Percentiles rank a stretch among this genome's conserved stretches.
Evolutionary conservation across 1,284 basidiomycete species (phyloP).

Genomic region (Trametes sp.): DNA sequence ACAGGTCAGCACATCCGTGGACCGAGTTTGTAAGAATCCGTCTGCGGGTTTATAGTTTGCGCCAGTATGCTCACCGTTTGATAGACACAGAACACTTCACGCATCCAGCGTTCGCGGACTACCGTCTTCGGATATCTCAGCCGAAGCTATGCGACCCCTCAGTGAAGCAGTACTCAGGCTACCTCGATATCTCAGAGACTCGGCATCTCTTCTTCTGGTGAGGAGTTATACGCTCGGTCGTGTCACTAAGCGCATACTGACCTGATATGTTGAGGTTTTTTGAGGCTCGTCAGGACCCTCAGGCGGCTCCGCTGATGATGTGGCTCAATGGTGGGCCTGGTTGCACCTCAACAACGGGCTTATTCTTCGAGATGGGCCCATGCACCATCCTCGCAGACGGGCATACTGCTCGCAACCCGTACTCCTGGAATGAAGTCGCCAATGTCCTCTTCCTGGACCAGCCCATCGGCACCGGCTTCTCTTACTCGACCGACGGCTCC

Average conservation of each 20-base stretch:
- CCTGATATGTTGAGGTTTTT: constrained; percentile 69
- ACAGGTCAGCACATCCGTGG: background rate
- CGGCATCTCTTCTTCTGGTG: constrained; percentile 92
- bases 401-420: constrained; percentile 70
- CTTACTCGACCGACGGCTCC: constrained; percentile 78
- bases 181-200: constrained; percentile 86
- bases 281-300: constrained; percentile 78
- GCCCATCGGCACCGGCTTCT: constrained; percentile 90
- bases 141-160: constrained; percentile 83
- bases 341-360: constrained; percentile 76
- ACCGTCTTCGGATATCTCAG: constrained; percentile 75
- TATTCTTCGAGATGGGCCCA: constrained; percentile 90
- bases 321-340: constrained; percentile 93
- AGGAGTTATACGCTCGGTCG: constrained; percentile 38
- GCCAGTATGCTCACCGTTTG: background rate
- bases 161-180: constrained; percentile 90
- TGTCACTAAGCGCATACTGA: background rate
- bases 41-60: background rate
- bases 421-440: constrained; percentile 46
- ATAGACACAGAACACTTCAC: constrained; percentile 75
- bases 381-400: constrained; percentile 76
- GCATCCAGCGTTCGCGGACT: constrained; percentile 72
- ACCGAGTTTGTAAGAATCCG: background rate
- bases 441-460: constrained; percentile 85
- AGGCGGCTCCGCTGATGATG: constrained; percentile 81